Evolutionary conservation across 495 filamentous ascomycete genomes (phyloP).

Genomic region (Penicillium alfredii): DNA sequence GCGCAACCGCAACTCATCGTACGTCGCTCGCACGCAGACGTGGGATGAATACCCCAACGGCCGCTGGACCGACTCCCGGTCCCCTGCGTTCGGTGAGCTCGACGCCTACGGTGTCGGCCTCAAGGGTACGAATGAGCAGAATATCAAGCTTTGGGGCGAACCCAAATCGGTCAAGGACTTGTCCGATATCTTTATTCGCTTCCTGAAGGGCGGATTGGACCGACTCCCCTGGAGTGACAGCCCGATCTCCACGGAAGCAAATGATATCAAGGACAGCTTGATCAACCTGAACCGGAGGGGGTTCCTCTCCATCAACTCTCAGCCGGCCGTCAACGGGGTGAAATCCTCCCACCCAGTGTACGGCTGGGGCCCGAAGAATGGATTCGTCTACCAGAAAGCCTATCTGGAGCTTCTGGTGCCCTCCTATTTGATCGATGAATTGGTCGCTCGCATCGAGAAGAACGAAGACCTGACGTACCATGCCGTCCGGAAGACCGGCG

Average conservation of each 20-base stretch:
- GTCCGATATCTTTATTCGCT: constrained; percentile 73
- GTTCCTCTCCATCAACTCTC: constrained; percentile 93
- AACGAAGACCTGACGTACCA: constrained; percentile 87
- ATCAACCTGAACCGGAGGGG: constrained; percentile 78
- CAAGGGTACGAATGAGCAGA: constrained; percentile 95
- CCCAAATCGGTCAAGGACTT: constrained; percentile 76
- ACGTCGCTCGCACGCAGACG: constrained; percentile 89
- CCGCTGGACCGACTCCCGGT: constrained; percentile 96
- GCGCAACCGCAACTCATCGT: constrained; percentile 94
- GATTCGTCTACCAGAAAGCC: constrained; percentile 97
- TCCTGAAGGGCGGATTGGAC: constrained; percentile 71
- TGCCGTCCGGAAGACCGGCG: constrained; percentile 74
- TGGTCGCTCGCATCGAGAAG: constrained; percentile 72
- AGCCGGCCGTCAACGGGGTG: constrained; percentile 90
- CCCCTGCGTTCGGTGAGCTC: constrained; percentile 93
- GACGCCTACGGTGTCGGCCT: constrained; percentile 93
- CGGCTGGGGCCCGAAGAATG: constrained; percentile 91
- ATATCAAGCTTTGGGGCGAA: constrained; percentile 90
- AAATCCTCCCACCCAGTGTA: constrained; percentile 80
- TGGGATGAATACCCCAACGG: constrained; percentile 99
- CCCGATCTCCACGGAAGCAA: constrained; percentile 74
- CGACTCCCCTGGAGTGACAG: constrained; percentile 93
- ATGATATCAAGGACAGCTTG: constrained; percentile 67
- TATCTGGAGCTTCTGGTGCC: constrained; percentile 89
- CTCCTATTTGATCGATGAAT: constrained; percentile 67